A percentile compares a stretch with the other conserved stretches of the same genome.
Conservation (phyloP, 139 green algal genomes). For the Chlamydomonas asymmetrica region DNA sequence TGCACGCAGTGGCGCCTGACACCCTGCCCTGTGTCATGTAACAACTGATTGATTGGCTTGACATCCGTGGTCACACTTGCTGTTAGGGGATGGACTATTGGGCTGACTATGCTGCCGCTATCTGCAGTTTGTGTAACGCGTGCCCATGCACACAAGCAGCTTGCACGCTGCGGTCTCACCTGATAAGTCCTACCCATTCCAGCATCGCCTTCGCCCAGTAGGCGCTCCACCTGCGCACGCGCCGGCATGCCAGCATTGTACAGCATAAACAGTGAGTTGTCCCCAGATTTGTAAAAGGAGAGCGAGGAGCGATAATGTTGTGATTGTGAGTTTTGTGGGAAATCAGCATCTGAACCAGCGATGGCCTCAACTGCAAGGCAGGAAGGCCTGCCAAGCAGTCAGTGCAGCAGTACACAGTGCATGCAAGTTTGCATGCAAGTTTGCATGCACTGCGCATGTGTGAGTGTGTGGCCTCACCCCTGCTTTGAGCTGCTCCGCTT, state of each 20-base stretch:
- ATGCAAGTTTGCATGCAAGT: no score
- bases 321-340: slow-evolving; percentile 49
- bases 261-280: no score
- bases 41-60: no score
- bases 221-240: slow-evolving; percentile 28
- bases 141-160: background rate
- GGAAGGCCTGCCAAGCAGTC: background rate
- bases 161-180: slow-evolving; percentile 11
- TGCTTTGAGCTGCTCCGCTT: slow-evolving; percentile 1
- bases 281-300: no score
- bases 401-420: background rate
- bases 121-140: no score
- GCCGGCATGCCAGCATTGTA: no score
- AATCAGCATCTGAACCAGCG: slow-evolving; percentile 9
- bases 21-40: no score
- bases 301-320: no score
- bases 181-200: slow-evolving; percentile 64
- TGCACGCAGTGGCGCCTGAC: no score
- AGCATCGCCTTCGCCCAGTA: slow-evolving; percentile 28
- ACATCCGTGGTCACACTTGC: no score
- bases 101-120: background rate
- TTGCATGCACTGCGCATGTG: no score
- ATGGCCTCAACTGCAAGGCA: slow-evolving; percentile 2
- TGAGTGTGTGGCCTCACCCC: background rate
- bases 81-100: no score